A percentile compares a stretch with the other conserved stretches of the same genome.
Conservation (phyloP, 257 asterid genomes). For the Prunella vulgaris region DNA sequence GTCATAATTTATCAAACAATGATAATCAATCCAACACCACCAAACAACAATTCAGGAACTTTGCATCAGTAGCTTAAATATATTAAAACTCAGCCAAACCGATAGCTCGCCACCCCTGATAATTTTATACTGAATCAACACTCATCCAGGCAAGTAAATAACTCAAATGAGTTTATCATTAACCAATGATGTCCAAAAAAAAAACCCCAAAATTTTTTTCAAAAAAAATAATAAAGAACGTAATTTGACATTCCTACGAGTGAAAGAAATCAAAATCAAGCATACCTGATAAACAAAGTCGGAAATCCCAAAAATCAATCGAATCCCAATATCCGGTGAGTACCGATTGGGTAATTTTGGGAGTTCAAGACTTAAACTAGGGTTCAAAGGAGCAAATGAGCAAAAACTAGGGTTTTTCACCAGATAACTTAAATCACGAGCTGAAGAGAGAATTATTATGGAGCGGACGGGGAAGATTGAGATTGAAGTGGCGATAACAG, state of each 20-base stretch:
- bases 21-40: not conserved
- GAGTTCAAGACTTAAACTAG: conserved; percentile 29
- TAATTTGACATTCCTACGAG: conserved; percentile 15
- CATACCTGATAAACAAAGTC: conserved; percentile 32
- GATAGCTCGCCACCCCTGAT: conserved; percentile 5
- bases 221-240: not conserved
- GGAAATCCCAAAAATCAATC: conserved; percentile 21
- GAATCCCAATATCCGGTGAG: conserved; percentile 24
- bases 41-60: conserved; percentile 1
- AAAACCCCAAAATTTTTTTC: too few relatives aligned
- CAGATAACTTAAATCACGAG: conserved; percentile 25
- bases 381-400: conserved; percentile 29
- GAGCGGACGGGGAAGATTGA: conserved; percentile 9
- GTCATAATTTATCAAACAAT: not conserved
- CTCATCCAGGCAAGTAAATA: conserved; percentile 5
- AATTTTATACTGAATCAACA: conserved; percentile 2
- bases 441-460: conserved; percentile 15
- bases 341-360: conserved; percentile 26
- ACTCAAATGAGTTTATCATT: conserved; percentile 9
- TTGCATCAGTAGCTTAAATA: conserved; percentile 5
- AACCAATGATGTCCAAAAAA: conserved; percentile 19
- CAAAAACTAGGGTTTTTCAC: conserved; percentile 51
- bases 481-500: conserved; percentile 22
- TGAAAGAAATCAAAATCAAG: conserved; percentile 19
- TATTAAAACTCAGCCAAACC: conserved; percentile 11